phyloP scores from a whole-genome alignment of 2,329 filamentous ascomycete genomes.

The Xylariaceae sp. region DNA sequence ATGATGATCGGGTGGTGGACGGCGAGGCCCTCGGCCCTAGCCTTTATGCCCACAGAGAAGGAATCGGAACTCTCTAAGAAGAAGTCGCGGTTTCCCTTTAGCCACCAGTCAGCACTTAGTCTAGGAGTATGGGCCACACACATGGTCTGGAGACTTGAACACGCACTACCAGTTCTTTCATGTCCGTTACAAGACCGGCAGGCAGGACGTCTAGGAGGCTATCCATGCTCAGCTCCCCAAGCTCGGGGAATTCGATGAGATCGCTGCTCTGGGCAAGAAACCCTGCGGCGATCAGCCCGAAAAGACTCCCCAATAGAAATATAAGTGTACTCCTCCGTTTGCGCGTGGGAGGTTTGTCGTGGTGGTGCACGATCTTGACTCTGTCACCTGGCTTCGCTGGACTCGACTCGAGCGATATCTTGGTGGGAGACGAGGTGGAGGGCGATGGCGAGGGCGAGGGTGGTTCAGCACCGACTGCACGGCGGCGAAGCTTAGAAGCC shows the following conservation, averaged over 20 bases:
- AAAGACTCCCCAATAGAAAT: constrained; percentile 83
- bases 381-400: constrained; percentile 31
- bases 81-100: constrained; percentile 78
- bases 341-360: constrained; percentile 43
- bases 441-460: constrained; percentile 26
- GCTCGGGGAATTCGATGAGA: constrained; percentile 71
- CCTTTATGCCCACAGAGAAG: constrained; percentile 83
- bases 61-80: constrained; percentile 83
- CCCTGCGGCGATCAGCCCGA: constrained; percentile 79
- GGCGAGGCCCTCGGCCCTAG: constrained; percentile 70
- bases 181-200: constrained; percentile 77
- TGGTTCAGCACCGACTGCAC: constrained; percentile 24
- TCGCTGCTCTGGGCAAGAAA: constrained; percentile 89
- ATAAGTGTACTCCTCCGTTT: constrained; percentile 77
- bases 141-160: constrained; percentile 16
- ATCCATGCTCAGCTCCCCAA: constrained; percentile 74
- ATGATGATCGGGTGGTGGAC: constrained; percentile 90
- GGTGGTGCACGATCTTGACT: constrained; percentile 38
- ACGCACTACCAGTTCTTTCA: constrained; percentile 74
- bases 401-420: constrained; percentile 31
- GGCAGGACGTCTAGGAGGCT: constrained; percentile 82
- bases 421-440: constrained; percentile 22
- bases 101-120: constrained; percentile 18
- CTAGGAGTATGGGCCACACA: constrained; percentile 1
- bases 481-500: constrained; percentile 30